These are phyloP conservation scores for Parvularia atlantis DNA, from an alignment of 78 protist species.

Conservation along the genomic window DNA sequence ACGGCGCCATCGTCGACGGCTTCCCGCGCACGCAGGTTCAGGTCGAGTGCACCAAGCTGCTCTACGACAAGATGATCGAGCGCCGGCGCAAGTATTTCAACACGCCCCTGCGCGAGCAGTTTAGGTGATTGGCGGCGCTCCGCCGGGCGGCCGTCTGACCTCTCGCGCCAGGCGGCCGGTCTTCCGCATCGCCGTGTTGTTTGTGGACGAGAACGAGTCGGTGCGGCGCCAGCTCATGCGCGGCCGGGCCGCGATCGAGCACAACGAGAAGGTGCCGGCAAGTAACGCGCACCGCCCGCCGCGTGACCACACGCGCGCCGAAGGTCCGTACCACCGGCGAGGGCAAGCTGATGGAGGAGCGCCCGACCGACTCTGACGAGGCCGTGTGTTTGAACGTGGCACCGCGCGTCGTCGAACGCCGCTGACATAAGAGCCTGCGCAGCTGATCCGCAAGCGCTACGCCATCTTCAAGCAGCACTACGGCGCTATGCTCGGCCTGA, in stretches of 20 bases:
- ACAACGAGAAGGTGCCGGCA: background rate
- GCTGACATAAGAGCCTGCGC: too few relatives aligned
- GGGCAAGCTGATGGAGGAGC: background rate
- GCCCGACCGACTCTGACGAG: background rate
- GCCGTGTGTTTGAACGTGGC: too few relatives aligned
- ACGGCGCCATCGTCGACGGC: background rate
- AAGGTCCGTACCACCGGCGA: too few relatives aligned
- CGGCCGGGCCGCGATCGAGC: background rate
- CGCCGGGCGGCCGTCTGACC: too few relatives aligned
- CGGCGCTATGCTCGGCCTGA: background rate
- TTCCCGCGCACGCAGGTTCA: background rate
- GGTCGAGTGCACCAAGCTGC: background rate
- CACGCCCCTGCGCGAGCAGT: background rate
- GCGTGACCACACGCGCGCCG: too few relatives aligned
- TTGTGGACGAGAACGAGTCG: background rate
- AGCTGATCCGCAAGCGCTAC: background rate
- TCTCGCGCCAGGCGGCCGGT: too few relatives aligned
- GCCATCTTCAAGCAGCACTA: too few relatives aligned
- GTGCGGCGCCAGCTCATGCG: background rate
- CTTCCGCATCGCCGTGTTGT: background rate
- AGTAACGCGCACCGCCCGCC: too few relatives aligned
- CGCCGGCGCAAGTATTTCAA: background rate
- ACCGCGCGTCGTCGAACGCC: too few relatives aligned
- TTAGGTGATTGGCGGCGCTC: too few relatives aligned
- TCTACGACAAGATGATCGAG: background rate